These are phyloP conservation scores for Albizia julibrissin DNA, from an alignment of 306 rosid genomes.

Conservation along the genomic window DNA sequence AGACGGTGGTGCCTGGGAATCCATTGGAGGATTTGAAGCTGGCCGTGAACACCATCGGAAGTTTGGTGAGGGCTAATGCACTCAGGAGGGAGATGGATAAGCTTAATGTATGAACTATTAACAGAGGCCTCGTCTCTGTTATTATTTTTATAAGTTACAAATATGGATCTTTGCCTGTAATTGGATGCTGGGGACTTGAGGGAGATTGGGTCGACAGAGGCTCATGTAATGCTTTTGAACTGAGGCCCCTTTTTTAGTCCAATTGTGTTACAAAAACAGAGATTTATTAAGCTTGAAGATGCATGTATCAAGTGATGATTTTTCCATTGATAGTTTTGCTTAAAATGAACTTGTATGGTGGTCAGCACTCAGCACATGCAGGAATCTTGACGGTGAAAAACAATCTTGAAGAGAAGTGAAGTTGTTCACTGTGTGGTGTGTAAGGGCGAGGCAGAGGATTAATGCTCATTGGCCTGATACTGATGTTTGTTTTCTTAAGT, in stretches of 20 bases:
- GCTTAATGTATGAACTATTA: conserved; percentile 65
- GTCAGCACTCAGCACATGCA: too few species aligned
- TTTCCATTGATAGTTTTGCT: background rate
- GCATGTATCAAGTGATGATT: background rate
- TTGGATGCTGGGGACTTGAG: background rate
- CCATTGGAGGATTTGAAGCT: conserved; percentile 88
- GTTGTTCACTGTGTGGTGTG: background rate
- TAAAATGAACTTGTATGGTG: too few species aligned
- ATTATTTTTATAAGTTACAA: conserved; percentile 1
- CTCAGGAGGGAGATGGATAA: conserved; percentile 88
- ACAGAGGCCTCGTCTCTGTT: background rate
- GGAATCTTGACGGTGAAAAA: too few species aligned
- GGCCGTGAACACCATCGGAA: conserved; percentile 94
- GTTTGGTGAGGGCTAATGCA: conserved; percentile 94
- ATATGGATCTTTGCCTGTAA: conserved; percentile 1
- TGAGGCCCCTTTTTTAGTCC: conserved; percentile 5
- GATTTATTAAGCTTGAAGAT: background rate
- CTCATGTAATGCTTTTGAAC: background rate
- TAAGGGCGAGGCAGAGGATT: background rate
- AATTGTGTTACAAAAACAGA: conserved; percentile 1
- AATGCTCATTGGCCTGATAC: background rate
- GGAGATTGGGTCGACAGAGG: background rate
- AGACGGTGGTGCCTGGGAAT: conserved; percentile 90
- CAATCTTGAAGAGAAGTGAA: background rate
- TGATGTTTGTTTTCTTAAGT: background rate